Evolutionary conservation across 345 rosid species (phyloP).

Genomic region (Eucalyptus tenuipes): DNA sequence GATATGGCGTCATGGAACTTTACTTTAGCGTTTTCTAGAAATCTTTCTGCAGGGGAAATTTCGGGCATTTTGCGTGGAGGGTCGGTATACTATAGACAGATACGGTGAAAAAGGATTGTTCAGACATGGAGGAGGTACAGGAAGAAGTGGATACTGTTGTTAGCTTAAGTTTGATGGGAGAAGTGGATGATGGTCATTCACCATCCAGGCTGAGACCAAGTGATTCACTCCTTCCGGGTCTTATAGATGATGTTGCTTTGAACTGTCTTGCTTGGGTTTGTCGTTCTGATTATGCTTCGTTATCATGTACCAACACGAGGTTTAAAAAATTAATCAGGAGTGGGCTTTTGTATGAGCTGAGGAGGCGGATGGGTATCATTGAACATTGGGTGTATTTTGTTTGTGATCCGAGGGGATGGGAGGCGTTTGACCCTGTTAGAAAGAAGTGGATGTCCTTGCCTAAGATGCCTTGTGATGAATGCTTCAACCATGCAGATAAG

Average conservation of each 20-base stretch:
- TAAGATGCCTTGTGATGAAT: conserved; percentile 75
- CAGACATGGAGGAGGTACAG: conserved; percentile 15
- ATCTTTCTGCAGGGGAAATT: not conserved
- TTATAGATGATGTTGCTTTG: conserved; percentile 63
- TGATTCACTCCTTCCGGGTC: conserved; percentile 73
- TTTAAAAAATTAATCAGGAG: conserved; percentile 32
- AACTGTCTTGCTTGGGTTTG: conserved; percentile 52
- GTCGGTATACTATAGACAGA: not conserved
- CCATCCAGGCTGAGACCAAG: conserved; percentile 29
- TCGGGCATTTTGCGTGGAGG: conserved; percentile 2
- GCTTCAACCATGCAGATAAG: conserved; percentile 70
- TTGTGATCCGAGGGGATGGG: conserved; percentile 80
- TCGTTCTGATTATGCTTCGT: conserved; percentile 45
- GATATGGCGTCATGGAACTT: not conserved
- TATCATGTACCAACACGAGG: conserved; percentile 48
- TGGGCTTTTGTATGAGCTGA: conserved; percentile 42
- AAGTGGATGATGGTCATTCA: conserved; percentile 37
- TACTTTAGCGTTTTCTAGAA: not conserved
- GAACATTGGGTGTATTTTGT: conserved; percentile 69
- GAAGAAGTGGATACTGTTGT: conserved; percentile 11
- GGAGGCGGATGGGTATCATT: conserved; percentile 34
- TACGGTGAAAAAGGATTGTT: conserved; percentile 2
- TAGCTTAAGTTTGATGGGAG: conserved; percentile 11
- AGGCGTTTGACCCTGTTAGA: conserved; percentile 46
- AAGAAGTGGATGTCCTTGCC: conserved; percentile 70